phyloP scores from a whole-genome alignment of 305 asterid genomes.

The Fraxinus velutina region DNA sequence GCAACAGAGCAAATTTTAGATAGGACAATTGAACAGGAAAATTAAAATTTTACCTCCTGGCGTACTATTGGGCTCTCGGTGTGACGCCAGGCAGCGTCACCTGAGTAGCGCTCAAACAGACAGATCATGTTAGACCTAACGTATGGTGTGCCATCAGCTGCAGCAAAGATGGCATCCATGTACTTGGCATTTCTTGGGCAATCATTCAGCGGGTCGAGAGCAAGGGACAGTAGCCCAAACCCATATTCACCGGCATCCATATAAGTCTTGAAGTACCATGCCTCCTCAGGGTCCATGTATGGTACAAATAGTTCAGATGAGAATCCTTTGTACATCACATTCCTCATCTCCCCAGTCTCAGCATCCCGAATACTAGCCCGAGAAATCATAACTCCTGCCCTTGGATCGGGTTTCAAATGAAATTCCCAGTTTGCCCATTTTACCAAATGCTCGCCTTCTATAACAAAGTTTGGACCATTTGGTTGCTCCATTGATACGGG shows the following conservation, averaged over 20 bases:
- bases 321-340: constrained; percentile 72
- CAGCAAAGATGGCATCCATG: constrained; percentile 64
- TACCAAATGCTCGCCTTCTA: constrained; percentile 54
- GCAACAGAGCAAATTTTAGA: background rate
- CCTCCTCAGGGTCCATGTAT: constrained; percentile 69
- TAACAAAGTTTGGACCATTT: constrained; percentile 56
- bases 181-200: constrained; percentile 60
- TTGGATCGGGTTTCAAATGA: constrained; percentile 61
- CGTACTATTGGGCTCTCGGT: constrained; percentile 47
- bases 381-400: constrained; percentile 64
- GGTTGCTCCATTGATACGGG: constrained; percentile 73
- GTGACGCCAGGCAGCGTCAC: constrained; percentile 73
- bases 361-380: constrained; percentile 54
- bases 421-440: constrained; percentile 86
- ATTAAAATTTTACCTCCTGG: constrained; percentile 28
- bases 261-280: constrained; percentile 68
- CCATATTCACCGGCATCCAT: constrained; percentile 84
- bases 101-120: constrained; percentile 60
- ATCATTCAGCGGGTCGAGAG: constrained; percentile 70
- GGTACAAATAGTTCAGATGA: constrained; percentile 71
- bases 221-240: constrained; percentile 50
- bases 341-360: constrained; percentile 50
- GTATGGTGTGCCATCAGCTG: constrained; percentile 59
- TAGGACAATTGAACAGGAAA: background rate
- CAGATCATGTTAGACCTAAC: constrained; percentile 57